These are phyloP conservation scores for Saprolegnia diclina DNA, from an alignment of 352 stramenopile genomes.

Conservation along the genomic window DNA sequence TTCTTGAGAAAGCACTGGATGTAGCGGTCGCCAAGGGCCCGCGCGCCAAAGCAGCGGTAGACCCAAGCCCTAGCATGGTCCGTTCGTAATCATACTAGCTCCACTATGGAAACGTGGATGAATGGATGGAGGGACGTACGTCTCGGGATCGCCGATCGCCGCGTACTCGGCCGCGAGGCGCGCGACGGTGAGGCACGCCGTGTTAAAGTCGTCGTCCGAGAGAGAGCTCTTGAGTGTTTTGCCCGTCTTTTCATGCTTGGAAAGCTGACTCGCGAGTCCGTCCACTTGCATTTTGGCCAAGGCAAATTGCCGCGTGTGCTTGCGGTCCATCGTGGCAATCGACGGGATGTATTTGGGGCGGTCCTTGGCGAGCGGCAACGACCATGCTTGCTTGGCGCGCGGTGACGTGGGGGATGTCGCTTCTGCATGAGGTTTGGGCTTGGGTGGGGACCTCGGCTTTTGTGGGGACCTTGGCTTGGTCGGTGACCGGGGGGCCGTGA, in stretches of 20 bases:
- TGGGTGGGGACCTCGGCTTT: background rate
- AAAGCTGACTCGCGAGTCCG: background rate
- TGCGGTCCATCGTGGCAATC: background rate
- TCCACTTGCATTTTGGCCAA: slow-evolving; percentile 4
- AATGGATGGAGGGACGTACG: background rate
- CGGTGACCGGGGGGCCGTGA: background rate
- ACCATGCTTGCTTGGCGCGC: slow-evolving; percentile 1
- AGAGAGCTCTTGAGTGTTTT: slow-evolving; percentile 9
- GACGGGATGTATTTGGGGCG: background rate
- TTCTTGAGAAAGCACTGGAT: slow-evolving; percentile 25
- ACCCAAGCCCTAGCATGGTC: slow-evolving; percentile 11
- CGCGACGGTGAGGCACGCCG: background rate
- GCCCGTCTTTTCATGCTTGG: slow-evolving; percentile 21
- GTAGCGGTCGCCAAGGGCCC: slow-evolving; percentile 15
- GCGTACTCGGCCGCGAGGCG: slow-evolving; percentile 8
- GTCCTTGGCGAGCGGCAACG: background rate
- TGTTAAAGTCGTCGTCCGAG: slow-evolving; percentile 14
- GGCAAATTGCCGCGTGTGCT: background rate
- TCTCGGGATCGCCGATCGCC: background rate
- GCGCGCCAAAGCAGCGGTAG: slow-evolving; percentile 15
- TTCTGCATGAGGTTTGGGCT: background rate
- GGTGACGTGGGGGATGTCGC: background rate
- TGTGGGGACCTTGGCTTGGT: background rate
- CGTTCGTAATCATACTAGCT: background rate
- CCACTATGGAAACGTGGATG: background rate